Evolutionary conservation across 2,329 filamentous ascomycete genomes (phyloP), one percentile per base, ranked within the genome.

Genomic region (Grosmannia serpens): DNA sequence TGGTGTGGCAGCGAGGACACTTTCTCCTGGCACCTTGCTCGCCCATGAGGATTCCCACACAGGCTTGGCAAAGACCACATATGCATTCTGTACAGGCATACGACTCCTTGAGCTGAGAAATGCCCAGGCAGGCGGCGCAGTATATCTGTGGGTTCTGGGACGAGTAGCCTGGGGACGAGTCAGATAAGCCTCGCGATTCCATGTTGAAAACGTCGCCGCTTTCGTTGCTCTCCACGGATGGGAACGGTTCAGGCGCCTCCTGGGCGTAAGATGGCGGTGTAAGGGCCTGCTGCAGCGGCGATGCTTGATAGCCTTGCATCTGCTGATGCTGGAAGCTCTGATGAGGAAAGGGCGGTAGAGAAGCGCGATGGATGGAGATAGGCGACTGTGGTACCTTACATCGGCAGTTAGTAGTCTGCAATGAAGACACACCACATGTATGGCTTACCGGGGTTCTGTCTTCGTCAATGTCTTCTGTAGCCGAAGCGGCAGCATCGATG

Each of bases 61-160:
- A 97, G 60, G 90, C 84, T 63, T 86, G 84, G 71, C 94, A 97
- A 55, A 97, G 81, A 20, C 91, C 92, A 69, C 90, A 95, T 63
- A 97, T 95, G 70, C 94, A 97, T 71, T 96, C 91, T 1, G 91
- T 96, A 70, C 92, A 97, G 26, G 92, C 92, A 68, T 91, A 96
- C 38, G 89, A 94, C 66, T 92, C 88, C 67, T 85, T 86, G 29
- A 97, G 75, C 13, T 86, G 75, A 56, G 87, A 91, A 22, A 91
- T 77, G 44, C 86, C 83, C 63, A 89, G 85, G 68, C 92, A 97
- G 53, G 87, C 88, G 24, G 91, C 89, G 70, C 92, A 97, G 70
- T 95, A 96, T 49, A 97, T 95, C 69, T 95, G 89, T 3, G 92
- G 87, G 62, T 80, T 80, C 57, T 90, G 88, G 9, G 86, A 85